These are phyloP conservation scores for Primulina huaijiensis DNA, from an alignment of 257 asterid genomes.

Conservation along the genomic window DNA sequence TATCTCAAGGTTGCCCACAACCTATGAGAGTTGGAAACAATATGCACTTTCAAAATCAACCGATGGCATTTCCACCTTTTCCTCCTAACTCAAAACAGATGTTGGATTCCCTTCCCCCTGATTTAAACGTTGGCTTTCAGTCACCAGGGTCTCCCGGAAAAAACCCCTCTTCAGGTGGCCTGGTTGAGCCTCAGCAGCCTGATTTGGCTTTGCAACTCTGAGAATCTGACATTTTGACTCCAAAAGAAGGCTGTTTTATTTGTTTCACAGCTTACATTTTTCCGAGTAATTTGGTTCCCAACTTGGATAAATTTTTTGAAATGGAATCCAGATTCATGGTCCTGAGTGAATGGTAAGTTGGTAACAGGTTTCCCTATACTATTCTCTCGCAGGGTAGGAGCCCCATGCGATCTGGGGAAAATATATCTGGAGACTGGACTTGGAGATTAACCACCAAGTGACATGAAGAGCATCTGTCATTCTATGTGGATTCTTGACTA, in stretches of 20 bases:
- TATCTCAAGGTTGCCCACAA: conserved; percentile 54
- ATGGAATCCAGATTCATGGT: background rate
- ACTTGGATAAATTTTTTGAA: background rate
- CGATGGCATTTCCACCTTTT: conserved; percentile 57
- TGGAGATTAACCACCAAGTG: background rate
- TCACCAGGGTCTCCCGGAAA: conserved; percentile 83
- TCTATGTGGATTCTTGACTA: background rate
- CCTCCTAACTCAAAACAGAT: conserved; percentile 54
- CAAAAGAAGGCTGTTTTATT: background rate
- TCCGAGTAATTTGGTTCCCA: conserved; percentile 4
- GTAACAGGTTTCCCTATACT: conserved; percentile 39
- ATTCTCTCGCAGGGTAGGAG: conserved; percentile 6
- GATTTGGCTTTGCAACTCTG: conserved; percentile 95
- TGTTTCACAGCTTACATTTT: background rate
- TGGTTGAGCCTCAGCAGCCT: conserved; percentile 95
- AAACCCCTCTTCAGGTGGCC: conserved; percentile 55
- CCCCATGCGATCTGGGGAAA: background rate
- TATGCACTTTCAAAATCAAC: conserved; percentile 54
- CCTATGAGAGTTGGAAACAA: conserved; percentile 46
- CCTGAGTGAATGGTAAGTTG: background rate
- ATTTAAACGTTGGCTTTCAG: conserved; percentile 79
- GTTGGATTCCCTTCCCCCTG: conserved; percentile 80
- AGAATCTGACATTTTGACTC: conserved; percentile 14
- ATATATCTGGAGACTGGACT: background rate
- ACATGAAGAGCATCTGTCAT: background rate